phyloP scores from a whole-genome alignment of 129 eudicot species.

The Escallonia herrerae region DNA sequence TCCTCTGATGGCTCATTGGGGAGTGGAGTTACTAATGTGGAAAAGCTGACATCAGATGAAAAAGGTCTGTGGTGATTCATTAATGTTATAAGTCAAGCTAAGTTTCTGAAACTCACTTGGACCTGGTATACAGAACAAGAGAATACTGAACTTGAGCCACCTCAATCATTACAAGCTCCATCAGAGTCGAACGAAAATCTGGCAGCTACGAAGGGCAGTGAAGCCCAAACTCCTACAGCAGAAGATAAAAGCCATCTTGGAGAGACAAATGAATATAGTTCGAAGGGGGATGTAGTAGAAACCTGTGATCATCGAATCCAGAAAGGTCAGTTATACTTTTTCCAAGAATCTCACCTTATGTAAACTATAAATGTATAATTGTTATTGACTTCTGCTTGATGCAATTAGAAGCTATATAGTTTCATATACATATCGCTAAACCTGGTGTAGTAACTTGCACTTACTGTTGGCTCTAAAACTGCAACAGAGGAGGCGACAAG shows the following conservation, averaged over 20 bases:
- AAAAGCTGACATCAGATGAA: not conserved
- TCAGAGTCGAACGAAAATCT: not conserved
- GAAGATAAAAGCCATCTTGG: not conserved
- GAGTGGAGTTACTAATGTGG: not conserved
- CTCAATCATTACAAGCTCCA: not conserved
- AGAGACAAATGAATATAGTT: not conserved
- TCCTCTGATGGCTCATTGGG: not conserved
- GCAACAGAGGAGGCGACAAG: constrained; percentile 10
- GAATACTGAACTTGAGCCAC: not conserved
- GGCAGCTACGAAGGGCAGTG: constrained; percentile 3
- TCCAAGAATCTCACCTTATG: not conserved
- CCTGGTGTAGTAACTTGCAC: too few species aligned
- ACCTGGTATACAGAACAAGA: constrained; percentile 3
- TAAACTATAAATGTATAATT: not conserved
- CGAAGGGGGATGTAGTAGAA: not conserved
- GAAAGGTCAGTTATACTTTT: constrained; percentile 5
- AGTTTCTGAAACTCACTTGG: not conserved
- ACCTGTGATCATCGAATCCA: not conserved
- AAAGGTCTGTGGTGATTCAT: constrained; percentile 5
- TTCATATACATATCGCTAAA: not conserved
- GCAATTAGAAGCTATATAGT: not conserved
- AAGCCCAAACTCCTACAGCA: constrained; percentile 7
- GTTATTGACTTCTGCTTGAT: not conserved
- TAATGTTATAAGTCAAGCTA: not conserved
- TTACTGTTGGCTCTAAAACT: not conserved